Conservation (phyloP, 106 monocot genomes). For the Platanthera zijinensis region DNA sequence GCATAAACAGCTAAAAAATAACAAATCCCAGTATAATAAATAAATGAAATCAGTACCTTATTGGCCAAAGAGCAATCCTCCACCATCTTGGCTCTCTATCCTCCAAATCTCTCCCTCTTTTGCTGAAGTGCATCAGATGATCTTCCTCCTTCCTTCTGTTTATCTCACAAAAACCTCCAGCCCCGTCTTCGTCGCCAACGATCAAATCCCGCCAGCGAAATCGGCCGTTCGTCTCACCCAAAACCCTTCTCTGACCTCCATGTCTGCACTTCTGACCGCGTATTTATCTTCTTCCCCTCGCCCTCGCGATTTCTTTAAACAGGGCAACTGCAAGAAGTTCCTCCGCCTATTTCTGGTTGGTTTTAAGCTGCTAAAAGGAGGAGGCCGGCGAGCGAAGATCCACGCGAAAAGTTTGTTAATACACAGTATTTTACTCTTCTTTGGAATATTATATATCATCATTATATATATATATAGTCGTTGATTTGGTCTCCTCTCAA, state of each 20-base stretch:
- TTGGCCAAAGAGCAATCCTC: slow-evolving; percentile 8
- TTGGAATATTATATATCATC: neutral
- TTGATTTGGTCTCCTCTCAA: neutral
- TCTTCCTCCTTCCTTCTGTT: neutral
- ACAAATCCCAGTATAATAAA: neutral
- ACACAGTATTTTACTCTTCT: neutral
- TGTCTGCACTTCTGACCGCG: neutral
- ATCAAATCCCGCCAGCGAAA: neutral
- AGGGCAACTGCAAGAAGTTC: neutral
- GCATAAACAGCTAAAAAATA: neutral
- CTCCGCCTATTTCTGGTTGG: neutral
- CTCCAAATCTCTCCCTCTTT: neutral
- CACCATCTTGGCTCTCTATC: neutral
- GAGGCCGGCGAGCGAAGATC: neutral
- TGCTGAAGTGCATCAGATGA: neutral
- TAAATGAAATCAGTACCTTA: neutral
- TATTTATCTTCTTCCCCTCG: neutral
- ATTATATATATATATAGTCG: neutral
- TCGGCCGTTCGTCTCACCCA: neutral
- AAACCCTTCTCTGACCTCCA: neutral
- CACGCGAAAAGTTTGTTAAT: neutral
- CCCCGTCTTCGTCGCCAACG: neutral
- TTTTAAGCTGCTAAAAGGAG: neutral
- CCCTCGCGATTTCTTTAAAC: neutral
- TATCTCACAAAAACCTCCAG: neutral